Evolutionary conservation across 305 asterid species (phyloP), one percentile per base, ranked within the genome.

Genomic region (Solanum aculeatissimum): DNA sequence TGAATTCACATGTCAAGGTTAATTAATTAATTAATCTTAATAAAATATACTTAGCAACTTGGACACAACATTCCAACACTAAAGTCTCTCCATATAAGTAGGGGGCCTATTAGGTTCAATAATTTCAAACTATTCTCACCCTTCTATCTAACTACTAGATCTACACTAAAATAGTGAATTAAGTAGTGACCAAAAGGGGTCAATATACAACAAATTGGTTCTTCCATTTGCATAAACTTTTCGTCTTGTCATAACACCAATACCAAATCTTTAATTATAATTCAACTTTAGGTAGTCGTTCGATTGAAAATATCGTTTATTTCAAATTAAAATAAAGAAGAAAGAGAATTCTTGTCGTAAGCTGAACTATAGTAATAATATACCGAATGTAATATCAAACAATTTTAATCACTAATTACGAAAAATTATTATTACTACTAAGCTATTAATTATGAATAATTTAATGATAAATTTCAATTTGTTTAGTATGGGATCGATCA

Each of bases 1-100:
- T 90, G 96, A 88, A 87, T 88, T 91, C 96, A 93, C 93, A 89
- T 90, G 93, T 83, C 68, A 83, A 19, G 29, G 75, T 57, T 85
- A 84, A 83, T 69, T 83, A 86, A 85, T 69, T 85, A 85, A 83
- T 65, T 82, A 87, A 86, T 65, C 62, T 27, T 45, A 80, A 86
- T 84, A 60, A 83, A 88, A 57, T 70, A 55, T 2, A 51, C 58
- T 68, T 82, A 85, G 71, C 87, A 81, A 86, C 81, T 87, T 85
- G 89, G 47, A 70, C 62, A 83, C 86, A 60, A 70, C 87, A 83
- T 86, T 82, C 85, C 85, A 86, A 77, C 85, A 53, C 85, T 87
- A 89, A 86, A 88, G 90, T 87, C 88, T 87, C 89, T 49, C 90
- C 82, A 58, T 10, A 13, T 81, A 42, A 60, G 90, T 85, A 92